Conservation (phyloP, 345 rosid species). For the Xanthoceras sorbifolium region DNA sequence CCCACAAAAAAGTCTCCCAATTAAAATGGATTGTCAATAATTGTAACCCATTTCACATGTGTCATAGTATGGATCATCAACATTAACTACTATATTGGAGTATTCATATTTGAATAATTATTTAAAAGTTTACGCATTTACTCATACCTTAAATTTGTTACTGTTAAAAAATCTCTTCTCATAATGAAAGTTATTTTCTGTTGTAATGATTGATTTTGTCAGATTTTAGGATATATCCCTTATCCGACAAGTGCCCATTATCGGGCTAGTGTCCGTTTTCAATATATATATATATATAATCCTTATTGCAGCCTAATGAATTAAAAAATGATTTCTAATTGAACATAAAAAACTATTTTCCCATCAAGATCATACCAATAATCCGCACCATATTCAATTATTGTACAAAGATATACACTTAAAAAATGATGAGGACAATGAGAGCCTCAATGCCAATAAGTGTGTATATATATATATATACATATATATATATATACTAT, state of each 20-base stretch:
- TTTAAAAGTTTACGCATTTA: too few species aligned
- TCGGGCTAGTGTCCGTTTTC: too few species aligned
- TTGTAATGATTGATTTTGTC: too few species aligned
- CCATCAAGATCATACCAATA: background rate
- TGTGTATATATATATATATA: background rate
- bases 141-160: too few species aligned
- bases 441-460: background rate
- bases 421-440: background rate
- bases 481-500: background rate
- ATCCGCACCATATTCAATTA: background rate
- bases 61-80: conserved; percentile 14
- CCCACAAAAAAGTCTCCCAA: conserved; percentile 21
- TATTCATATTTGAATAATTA: background rate
- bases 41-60: conserved; percentile 32
- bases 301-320: background rate
- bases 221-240: too few species aligned
- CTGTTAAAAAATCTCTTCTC: too few species aligned
- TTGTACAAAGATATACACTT: background rate
- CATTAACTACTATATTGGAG: background rate
- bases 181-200: too few species aligned
- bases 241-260: too few species aligned
- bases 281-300: too few species aligned
- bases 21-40: conserved; percentile 35
- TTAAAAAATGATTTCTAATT: background rate
- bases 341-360: background rate